Base-by-base conservation (phyloP, 2,329 filamentous ascomycete genomes). In the Aotearoamyces nothofagi region DNA sequence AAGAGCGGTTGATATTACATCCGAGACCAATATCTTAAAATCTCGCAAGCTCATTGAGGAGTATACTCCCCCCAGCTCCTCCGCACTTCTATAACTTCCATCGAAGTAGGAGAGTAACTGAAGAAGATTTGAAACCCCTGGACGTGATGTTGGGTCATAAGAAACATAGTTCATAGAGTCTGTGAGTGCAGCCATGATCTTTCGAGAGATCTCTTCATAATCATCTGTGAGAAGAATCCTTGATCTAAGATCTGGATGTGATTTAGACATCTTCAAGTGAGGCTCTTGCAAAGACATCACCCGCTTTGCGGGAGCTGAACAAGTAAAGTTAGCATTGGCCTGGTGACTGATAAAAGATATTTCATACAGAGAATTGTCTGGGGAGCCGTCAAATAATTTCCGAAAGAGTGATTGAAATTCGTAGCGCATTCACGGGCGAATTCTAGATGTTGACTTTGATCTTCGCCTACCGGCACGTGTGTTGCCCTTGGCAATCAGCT, bases 391-490 rank as follows among this genome's bases (percentile, higher is more conserved):
- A 92, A 63, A n/a, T 69, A 51, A 1, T 57, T 45, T 2, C 69
- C 69, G 41, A 80, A 82, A 2, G 67, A 54, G 46, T 80, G 63
- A 52, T 96, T 94, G 58, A 98, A 96, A 47, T 79, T 80, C 34
- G 70, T 77, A 6, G 78, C 90, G 37, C 84, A 78, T 48, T 92
- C 77, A 29, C 90, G 69, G 1, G 86, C 74, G 49, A 96, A 92
- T 50, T 98, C 90, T 13, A 98, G 69, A 54, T 98, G 90, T 45
- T 98, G 90, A 32, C 63, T 64, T 54, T 98, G 90, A 51, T 98
- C 90, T 41, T 92, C 80, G n/a, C 90, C 90, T 2, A 98, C 87
- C 8, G 90, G 90, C 14, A 98, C 87, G 55, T 94, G 82, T 1
- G 87, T 94, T 36, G 87, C 79, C 41, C 78, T 78, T 42, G 33